phyloP scores from a whole-genome alignment of 768 basidiomycete species.

The Termitomyces sp. region DNA sequence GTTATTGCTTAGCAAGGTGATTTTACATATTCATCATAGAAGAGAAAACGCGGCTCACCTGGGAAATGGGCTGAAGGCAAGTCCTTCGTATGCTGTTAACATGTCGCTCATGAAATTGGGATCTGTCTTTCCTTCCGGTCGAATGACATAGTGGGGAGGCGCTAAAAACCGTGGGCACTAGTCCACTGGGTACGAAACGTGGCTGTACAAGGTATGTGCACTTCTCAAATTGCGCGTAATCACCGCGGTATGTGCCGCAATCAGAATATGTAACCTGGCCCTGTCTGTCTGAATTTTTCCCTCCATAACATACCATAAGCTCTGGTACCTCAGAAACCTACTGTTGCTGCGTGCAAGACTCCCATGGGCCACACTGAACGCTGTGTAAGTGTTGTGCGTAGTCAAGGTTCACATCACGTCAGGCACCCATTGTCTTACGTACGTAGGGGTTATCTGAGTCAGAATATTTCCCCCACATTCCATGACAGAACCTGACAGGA shows the following conservation, averaged over 20 bases:
- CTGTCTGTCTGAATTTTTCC: neutral
- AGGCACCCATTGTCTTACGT: neutral
- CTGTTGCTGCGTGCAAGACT: neutral
- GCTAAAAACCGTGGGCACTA: neutral
- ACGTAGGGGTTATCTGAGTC: neutral
- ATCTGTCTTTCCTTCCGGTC: neutral
- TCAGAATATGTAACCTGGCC: neutral
- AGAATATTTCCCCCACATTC: neutral
- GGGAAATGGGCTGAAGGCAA: neutral
- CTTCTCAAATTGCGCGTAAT: neutral
- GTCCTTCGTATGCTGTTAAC: neutral
- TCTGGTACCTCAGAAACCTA: neutral
- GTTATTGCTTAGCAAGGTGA: neutral
- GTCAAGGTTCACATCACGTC: neutral
- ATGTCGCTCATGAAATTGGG: neutral
- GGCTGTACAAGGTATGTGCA: neutral
- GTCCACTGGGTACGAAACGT: neutral
- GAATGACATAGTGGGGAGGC: neutral
- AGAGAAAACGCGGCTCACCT: neutral
- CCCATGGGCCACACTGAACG: neutral
- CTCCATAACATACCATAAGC: neutral
- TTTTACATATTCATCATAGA: neutral
- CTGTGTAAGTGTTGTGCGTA: neutral
- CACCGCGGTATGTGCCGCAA: neutral
- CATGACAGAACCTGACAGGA: neutral